Base-by-base conservation (phyloP, 2,329 filamentous ascomycete genomes). In the Pseudogymnoascus sp. region DNA sequence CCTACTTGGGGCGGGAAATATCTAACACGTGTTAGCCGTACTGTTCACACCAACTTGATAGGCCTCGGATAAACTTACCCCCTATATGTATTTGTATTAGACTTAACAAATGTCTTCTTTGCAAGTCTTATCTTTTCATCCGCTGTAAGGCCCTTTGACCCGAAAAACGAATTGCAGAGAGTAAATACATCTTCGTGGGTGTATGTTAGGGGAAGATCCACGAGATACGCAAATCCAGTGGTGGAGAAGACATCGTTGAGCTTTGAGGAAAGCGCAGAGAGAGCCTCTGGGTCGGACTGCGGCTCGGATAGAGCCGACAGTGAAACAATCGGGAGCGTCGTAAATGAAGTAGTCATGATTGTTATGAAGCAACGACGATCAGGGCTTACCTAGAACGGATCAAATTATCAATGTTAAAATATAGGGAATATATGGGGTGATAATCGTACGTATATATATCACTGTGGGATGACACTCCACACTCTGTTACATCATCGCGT, bases 201-300 rank as follows among this genome's bases (percentile, higher is more conserved):
- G 67, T 76, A 78, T 25, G 74, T 76, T 25, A 80, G 66, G 0
- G 78, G 77, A 4, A 73, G 62, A 65, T 79, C 78, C 36, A 74
- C 70, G 6, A 80, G 72, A 66, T 81, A 81, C 5, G 78, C 78
- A 66, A 80, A 80, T 6, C 79, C 78, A 2, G 76, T 77, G 1
- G 77, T 79, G 4, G 76, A 70, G 63, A 80, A 79, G 11, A 77
- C 76, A 60, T 77, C 68, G 67, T 77, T 73, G 5, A 80, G 70
- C 46, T 72, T 69, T 12, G 71, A 64, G 63, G 76, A 75, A n/a
- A 80, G 71, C 11, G 64, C 61, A 7, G 64, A 23, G 44, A 74
- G 63, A 11, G 74, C 70, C 14, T 70, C 70, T 16, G 69, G 63
- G 10, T 70, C 64, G n/a, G 70, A 68, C 2, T 66, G 59, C 5